phyloP scores from a whole-genome alignment of 352 stramenopile species.

The Phytophthora uliginosa region DNA sequence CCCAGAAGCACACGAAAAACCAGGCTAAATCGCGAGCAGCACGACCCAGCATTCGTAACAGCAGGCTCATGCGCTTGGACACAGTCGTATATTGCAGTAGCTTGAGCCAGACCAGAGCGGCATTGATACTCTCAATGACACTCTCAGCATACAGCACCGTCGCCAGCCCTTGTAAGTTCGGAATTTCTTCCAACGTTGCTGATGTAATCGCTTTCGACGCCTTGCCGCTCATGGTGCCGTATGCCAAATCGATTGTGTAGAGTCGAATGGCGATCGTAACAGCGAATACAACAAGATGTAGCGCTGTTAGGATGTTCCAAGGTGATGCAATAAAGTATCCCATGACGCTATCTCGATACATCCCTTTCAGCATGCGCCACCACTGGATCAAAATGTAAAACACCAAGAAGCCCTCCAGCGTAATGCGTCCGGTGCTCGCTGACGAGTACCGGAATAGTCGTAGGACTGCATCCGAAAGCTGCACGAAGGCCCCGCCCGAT shows the following conservation, averaged over 20 bases:
- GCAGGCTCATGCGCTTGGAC: constrained; percentile 65
- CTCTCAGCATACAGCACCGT: constrained; percentile 50
- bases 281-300: constrained; percentile 60
- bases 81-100: constrained; percentile 81
- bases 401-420: constrained; percentile 65
- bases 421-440: constrained; percentile 41
- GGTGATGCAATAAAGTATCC: constrained; percentile 38
- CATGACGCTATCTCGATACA: constrained; percentile 42
- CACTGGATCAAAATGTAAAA: constrained; percentile 54
- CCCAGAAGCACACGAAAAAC: constrained; percentile 68
- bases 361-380: constrained; percentile 44
- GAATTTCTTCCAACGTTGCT: constrained; percentile 39
- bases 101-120: constrained; percentile 68
- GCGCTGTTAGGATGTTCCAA: constrained; percentile 52
- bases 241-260: constrained; percentile 62
- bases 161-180: constrained; percentile 52
- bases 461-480: constrained; percentile 56
- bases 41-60: constrained; percentile 61
- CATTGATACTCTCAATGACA: constrained; percentile 56
- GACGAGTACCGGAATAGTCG: constrained; percentile 68
- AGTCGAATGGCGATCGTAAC: constrained; percentile 63
- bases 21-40: constrained; percentile 66
- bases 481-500: constrained; percentile 60
- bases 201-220: constrained; percentile 34
- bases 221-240: constrained; percentile 61